Base-by-base conservation (phyloP, 768 basidiomycete genomes). In the Gelatoporia subvermispora region DNA sequence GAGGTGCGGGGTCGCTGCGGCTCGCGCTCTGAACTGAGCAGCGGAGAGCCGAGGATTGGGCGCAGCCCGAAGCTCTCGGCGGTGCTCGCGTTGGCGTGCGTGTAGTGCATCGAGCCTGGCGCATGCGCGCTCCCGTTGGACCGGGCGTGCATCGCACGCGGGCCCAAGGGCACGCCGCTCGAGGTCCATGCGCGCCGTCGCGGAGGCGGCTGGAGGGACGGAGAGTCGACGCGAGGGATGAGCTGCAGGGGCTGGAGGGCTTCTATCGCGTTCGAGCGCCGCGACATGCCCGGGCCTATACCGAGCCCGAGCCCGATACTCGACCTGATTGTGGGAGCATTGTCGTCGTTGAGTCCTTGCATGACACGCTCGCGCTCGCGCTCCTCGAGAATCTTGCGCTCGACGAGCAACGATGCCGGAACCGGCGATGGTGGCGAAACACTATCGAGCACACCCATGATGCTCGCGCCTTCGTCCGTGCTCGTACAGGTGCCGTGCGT, bases 401-500 rank as follows among this genome's bases (percentile, higher is more conserved):
- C 71, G 20, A 66, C 28, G 28, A 31, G 28, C 28, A 31, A 7
- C 13, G 28, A 31, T 13, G 55, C 48, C 22, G 54, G 42, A 1
- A 47, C 45, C 17, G 59, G 56, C 3, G 60, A 60, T 13, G 52
- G 28, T 3, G 60, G 54, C 13, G 57, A 45, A 42, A 57, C 57
- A 45, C 49, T 56, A 15, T 72, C 20, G 71, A 66, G 35, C 76
- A 69, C 41, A 78, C 68, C 71, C 36, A 84, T 64, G 31, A 85
- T 66, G 55, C 72, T 31, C 28, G 28, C 28, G 5, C 5, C 28
- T 13, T 81, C 35, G 65, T 77, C 8, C 81, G 79, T 54, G 70
- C 78, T 34, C 72, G 72, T 21, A 72, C 69, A 49, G 84, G 84
- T 9, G 82, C 82, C 15, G 81, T 81, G 45, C 51, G 55, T 22